These are phyloP conservation scores for Neonectria magnoliae DNA, from an alignment of 2,329 filamentous ascomycete genomes.

Conservation along the genomic window DNA sequence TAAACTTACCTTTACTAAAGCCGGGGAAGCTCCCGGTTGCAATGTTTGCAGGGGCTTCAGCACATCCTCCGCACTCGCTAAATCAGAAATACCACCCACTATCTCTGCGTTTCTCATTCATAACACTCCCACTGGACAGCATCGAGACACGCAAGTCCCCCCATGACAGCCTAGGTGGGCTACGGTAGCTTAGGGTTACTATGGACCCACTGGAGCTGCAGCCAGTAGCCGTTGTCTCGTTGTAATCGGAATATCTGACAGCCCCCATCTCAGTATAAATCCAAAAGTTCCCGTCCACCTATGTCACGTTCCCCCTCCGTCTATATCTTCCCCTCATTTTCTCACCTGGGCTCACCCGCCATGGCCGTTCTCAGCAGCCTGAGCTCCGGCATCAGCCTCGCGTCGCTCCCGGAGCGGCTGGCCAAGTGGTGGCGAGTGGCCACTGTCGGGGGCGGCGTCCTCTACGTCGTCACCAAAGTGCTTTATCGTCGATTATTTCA, in stretches of 20 bases:
- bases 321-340: background rate
- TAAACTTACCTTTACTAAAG: background rate
- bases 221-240: background rate
- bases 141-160: background rate
- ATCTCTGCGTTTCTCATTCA: background rate
- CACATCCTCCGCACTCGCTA: slow-evolving; percentile 1
- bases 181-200: background rate
- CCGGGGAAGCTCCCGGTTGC: background rate
- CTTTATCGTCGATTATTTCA: slow-evolving; percentile 22
- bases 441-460: slow-evolving; percentile 1
- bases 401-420: background rate
- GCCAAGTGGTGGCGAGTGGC: slow-evolving; percentile 11
- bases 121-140: background rate
- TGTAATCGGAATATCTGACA: background rate
- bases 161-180: background rate
- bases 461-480: slow-evolving; percentile 11
- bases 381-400: background rate
- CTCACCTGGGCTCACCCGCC: background rate
- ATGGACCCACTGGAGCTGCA: background rate
- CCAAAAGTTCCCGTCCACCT: background rate
- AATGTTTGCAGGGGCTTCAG: background rate
- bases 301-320: background rate
- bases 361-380: slow-evolving; percentile 12
- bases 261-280: background rate
- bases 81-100: background rate